These are phyloP conservation scores for Pestalotiopsis sp. DNA, from an alignment of 2,329 filamentous ascomycete genomes.

Conservation along the genomic window DNA sequence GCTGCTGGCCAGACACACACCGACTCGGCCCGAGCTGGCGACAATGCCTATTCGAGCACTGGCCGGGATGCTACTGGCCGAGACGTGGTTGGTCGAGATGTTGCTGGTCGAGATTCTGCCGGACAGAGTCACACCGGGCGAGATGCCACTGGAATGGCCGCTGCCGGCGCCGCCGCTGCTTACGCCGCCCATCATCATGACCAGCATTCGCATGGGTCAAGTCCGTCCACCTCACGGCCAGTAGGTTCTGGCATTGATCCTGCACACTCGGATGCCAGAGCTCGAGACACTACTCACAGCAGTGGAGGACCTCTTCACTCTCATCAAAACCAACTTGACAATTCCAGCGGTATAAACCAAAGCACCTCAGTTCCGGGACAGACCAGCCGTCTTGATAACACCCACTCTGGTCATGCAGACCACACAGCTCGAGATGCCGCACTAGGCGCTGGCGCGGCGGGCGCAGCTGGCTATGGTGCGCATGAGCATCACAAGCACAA, in stretches of 20 bases:
- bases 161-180: not conserved
- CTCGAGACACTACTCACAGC: not conserved
- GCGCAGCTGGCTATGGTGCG: not conserved
- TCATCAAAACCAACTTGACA: not conserved
- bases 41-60: not conserved
- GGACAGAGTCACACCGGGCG: not conserved
- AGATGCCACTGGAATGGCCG: not conserved
- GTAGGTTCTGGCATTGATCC: not conserved
- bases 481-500: not conserved
- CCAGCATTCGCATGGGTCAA: not conserved
- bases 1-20: not conserved
- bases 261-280: not conserved
- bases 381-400: not conserved
- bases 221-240: not conserved
- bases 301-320: not conserved
- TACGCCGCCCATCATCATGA: not conserved
- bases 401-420: not conserved
- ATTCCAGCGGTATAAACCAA: not conserved
- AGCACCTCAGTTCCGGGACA: not conserved
- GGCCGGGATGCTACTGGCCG: not conserved
- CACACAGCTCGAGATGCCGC: not conserved
- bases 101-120: not conserved
- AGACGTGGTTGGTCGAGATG: not conserved
- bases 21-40: not conserved
- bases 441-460: not conserved